These are phyloP conservation scores for Terana coerulea DNA, from an alignment of 768 basidiomycete species.

Conservation along the genomic window DNA sequence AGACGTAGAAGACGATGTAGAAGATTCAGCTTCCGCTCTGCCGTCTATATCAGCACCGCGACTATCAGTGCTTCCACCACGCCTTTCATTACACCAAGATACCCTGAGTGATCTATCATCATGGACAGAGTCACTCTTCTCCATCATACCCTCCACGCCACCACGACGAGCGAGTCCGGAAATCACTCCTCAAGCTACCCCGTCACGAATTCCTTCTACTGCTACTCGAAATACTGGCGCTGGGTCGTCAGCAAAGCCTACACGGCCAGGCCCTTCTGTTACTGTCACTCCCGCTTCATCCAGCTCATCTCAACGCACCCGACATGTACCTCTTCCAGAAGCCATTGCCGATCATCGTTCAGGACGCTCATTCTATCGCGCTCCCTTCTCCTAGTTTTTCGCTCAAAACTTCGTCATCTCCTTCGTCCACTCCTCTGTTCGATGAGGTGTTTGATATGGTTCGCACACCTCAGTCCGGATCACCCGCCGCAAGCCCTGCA, in stretches of 20 bases:
- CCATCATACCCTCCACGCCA: conserved; percentile 38
- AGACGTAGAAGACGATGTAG: not conserved
- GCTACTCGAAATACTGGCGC: not conserved
- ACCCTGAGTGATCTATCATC: conserved; percentile 38
- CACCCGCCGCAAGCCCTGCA: conserved; percentile 3
- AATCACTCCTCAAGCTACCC: not conserved
- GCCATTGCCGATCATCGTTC: conserved; percentile 3
- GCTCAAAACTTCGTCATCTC: conserved; percentile 11
- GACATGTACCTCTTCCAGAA: conserved; percentile 5
- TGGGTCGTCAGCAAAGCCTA: conserved; percentile 1
- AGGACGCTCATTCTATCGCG: not conserved
- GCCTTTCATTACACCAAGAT: conserved; percentile 51
- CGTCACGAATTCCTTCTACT: not conserved
- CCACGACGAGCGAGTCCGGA: conserved; percentile 4
- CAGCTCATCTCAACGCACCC: not conserved
- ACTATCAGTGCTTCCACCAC: conserved; percentile 36
- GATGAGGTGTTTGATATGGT: conserved; percentile 20
- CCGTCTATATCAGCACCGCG: not conserved
- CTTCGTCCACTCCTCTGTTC: conserved; percentile 15
- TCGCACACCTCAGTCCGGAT: conserved; percentile 4
- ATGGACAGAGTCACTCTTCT: conserved; percentile 54
- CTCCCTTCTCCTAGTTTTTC: conserved; percentile 11
- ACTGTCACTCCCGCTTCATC: not conserved
- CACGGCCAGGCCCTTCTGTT: not conserved
- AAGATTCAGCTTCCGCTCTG: not conserved